Base-by-base conservation (phyloP, 1,284 basidiomycete genomes). In the Trametes sp. region DNA sequence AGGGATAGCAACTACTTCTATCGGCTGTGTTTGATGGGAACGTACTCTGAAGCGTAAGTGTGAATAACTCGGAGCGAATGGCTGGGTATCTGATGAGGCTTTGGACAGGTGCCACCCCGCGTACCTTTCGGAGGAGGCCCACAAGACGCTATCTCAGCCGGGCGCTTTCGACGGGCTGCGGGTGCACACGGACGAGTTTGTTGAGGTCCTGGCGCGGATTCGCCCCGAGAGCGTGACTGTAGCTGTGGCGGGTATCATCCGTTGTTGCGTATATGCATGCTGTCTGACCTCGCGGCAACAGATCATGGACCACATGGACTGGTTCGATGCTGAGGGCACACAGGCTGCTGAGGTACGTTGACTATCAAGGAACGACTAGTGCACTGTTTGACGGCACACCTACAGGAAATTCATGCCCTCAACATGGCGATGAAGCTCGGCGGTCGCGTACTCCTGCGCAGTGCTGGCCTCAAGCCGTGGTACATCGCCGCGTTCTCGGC, bases 291-390 rank as follows among this genome's bases (percentile, higher is more conserved):
- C 31, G 6, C 3, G 10, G 2, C 11, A 16, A n/a, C 26, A 69
- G 68, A 69, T 69, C 53, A 69, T 69, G 68, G 68, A 69, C 58
- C 68, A 69, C 28, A 69, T 69, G 65, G 68, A 69, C 57, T 69
- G 68, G 68, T 69, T 69, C 28, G 64, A 65, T 24, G 57, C 61
- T 1, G 68, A 67, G n/a, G 68, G 68, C 14, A 26, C 52, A 6
- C 57, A 61, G 13, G 68, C 68, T 16, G 33, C 66, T 0, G 59
- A 64, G 60, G 65, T 66, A 28, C 21, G 50, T 24, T 26, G 4
- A 1, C 1, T 9, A 36, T 21, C 2, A 29, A 16, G 7, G 2
- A 1, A 9, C 10, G 13, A 16, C 33, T 24, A 19, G 26, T 21
- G 6, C 9, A 31, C 26, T 29, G 3, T 16, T 33, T 35, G 2